These are phyloP conservation scores for Haplographium delicatum DNA, from an alignment of 495 filamentous ascomycete genomes.

Conservation along the genomic window DNA sequence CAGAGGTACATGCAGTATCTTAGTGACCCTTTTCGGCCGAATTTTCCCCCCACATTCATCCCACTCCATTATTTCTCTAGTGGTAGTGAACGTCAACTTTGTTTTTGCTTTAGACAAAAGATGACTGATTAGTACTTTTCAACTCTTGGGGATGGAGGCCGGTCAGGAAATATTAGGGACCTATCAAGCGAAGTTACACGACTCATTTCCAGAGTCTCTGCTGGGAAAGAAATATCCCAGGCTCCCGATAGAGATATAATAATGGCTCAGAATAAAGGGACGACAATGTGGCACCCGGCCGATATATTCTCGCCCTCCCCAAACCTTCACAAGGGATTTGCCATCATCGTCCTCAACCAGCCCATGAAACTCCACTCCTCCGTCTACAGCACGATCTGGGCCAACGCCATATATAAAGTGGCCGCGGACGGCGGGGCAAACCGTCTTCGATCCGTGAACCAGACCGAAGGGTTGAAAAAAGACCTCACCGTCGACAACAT, in stretches of 20 bases:
- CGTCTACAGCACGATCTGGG: conserved; percentile 17
- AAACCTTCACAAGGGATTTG: conserved; percentile 27
- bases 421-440: conserved; percentile 94
- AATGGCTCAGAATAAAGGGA: not conserved
- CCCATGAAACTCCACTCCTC: conserved; percentile 40
- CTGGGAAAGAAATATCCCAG: too few relatives aligned
- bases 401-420: conserved; percentile 47
- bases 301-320: conserved; percentile 22
- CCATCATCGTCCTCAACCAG: conserved; percentile 66
- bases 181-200: too few relatives aligned
- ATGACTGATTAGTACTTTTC: too few relatives aligned
- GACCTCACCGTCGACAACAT: conserved; percentile 56
- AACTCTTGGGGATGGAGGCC: too few relatives aligned
- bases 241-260: too few relatives aligned
- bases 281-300: conserved; percentile 21
- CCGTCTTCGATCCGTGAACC: conserved; percentile 26
- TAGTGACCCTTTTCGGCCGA: too few relatives aligned
- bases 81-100: too few relatives aligned
- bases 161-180: too few relatives aligned
- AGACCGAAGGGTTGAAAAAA: conserved; percentile 6
- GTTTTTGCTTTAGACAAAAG: too few relatives aligned
- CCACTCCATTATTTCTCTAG: too few relatives aligned
- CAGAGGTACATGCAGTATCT: too few relatives aligned
- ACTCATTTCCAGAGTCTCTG: too few relatives aligned
- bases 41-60: not conserved